Percentiles rank a stretch among this genome's conserved stretches.
Conservation (phyloP, 805 yeast genomes). For the Zygosaccharomyces siamensis region DNA sequence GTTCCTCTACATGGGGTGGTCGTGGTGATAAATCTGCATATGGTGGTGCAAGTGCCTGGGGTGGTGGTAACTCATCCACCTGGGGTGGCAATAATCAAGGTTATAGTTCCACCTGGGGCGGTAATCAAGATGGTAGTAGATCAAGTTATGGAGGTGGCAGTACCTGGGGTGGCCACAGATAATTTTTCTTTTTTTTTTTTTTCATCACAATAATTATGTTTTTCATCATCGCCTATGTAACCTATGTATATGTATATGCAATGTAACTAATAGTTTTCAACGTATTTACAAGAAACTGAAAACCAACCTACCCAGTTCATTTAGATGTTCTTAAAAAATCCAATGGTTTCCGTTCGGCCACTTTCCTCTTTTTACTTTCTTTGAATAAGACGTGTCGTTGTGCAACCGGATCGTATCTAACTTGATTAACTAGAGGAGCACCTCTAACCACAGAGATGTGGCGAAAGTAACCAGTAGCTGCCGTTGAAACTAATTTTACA, state of each 20-base stretch:
- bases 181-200: no score
- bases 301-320: not conserved
- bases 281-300: slow-evolving; percentile 8
- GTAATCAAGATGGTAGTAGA: slow-evolving; percentile 27
- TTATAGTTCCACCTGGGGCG: slow-evolving; percentile 42
- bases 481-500: slow-evolving; percentile 81
- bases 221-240: not conserved
- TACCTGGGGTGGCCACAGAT: slow-evolving; percentile 32
- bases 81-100: slow-evolving; percentile 39
- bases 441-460: slow-evolving; percentile 78
- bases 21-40: slow-evolving; percentile 38
- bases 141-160: slow-evolving; percentile 30
- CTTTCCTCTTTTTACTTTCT: slow-evolving; percentile 83
- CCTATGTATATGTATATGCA: slow-evolving; percentile 4
- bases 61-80: slow-evolving; percentile 40
- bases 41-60: slow-evolving; percentile 44
- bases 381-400: slow-evolving; percentile 87
- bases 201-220: not conserved
- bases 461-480: slow-evolving; percentile 83
- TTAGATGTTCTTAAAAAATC: slow-evolving; percentile 41
- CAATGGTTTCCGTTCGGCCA: slow-evolving; percentile 48
- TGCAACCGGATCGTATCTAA: slow-evolving; percentile 83
- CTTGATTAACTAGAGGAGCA: slow-evolving; percentile 71
- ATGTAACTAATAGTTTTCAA: slow-evolving; percentile 1
- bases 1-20: slow-evolving; percentile 44